Evolutionary conservation across 306 rosid genomes (phyloP).

Genomic region (Calophaca sinica): DNA sequence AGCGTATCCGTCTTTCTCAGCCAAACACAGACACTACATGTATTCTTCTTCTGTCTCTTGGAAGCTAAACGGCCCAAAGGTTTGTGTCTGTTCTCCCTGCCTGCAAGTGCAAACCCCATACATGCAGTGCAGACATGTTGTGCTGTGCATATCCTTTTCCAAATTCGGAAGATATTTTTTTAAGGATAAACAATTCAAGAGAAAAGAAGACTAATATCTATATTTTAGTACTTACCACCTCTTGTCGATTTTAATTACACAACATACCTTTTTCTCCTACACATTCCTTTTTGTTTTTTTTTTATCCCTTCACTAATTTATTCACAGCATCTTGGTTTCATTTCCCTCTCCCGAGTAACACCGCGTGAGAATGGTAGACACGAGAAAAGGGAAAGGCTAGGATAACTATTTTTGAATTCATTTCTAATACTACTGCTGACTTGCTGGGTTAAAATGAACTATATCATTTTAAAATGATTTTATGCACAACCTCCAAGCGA

Average conservation of each 20-base stretch:
- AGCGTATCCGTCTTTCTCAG: neutral
- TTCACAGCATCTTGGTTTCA: neutral
- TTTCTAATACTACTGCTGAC: too few relatives aligned
- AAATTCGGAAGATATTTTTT: conserved; percentile 34
- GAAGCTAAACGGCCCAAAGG: conserved; percentile 46
- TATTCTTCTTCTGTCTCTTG: conserved; percentile 50
- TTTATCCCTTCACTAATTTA: neutral
- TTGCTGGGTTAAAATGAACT: too few relatives aligned
- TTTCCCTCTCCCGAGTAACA: neutral
- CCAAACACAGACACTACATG: neutral
- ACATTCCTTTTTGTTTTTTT: neutral
- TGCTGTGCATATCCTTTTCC: conserved; percentile 22
- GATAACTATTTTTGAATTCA: too few relatives aligned
- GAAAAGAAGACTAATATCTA: too few relatives aligned
- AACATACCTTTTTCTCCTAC: neutral
- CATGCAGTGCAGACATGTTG: neutral
- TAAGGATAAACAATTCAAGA: too few relatives aligned
- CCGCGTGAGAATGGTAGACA: neutral
- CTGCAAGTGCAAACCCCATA: conserved; percentile 17
- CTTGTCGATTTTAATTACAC: neutral
- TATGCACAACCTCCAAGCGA: too few relatives aligned
- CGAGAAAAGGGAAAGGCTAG: neutral
- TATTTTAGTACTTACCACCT: too few relatives aligned
- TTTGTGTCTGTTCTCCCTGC: conserved; percentile 37
- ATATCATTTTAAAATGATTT: too few relatives aligned